Conservation (phyloP, 2,329 filamentous ascomycete species). For the Colletotrichum chrysophilum region DNA sequence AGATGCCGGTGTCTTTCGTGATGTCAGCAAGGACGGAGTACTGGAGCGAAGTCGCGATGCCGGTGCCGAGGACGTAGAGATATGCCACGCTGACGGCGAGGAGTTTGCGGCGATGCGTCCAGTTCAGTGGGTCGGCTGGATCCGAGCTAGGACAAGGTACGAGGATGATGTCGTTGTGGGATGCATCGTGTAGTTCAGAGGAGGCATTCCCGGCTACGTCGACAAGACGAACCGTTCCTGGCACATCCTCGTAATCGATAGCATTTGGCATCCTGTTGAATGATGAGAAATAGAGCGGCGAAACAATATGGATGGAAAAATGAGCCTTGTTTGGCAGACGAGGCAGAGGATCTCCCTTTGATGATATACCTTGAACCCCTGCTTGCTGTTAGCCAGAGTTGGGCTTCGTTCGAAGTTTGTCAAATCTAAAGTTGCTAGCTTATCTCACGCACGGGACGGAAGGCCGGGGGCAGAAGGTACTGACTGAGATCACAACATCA, state of each 20-base stretch:
- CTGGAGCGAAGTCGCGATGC: neutral
- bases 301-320: neutral
- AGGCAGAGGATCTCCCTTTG: neutral
- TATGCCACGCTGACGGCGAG: neutral
- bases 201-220: neutral
- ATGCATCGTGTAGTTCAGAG: neutral
- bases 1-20: neutral
- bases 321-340: neutral
- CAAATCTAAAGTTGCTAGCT: neutral
- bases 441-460: neutral
- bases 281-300: neutral
- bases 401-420: neutral
- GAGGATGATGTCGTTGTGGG: neutral
- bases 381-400: rapidly evolving
- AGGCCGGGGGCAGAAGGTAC: neutral
- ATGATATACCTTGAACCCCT: neutral
- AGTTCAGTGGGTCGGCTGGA: neutral
- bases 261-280: neutral
- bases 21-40: neutral
- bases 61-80: neutral
- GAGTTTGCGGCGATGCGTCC: neutral
- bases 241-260: neutral
- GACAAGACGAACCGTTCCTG: neutral
- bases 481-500: neutral
- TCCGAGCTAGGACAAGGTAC: neutral